These are phyloP conservation scores for Aspergillus pseudoviridinutans DNA, from an alignment of 2,329 filamentous ascomycete genomes.

Conservation along the genomic window DNA sequence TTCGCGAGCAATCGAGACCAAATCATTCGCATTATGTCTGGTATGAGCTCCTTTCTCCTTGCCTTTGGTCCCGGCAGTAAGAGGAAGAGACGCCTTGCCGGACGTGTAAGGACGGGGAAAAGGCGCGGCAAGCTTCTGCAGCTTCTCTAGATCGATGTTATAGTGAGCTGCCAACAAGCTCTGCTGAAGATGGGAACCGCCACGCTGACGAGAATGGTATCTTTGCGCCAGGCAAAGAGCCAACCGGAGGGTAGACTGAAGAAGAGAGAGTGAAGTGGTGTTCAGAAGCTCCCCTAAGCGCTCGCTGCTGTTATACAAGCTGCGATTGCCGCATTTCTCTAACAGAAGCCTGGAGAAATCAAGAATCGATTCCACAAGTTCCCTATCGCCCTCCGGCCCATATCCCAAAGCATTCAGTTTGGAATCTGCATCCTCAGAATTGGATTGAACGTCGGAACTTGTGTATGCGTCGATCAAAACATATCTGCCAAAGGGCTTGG, in stretches of 20 bases:
- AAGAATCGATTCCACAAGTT: constrained; percentile 74
- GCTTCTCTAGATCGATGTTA: constrained; percentile 67
- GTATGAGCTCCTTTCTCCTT: constrained; percentile 64
- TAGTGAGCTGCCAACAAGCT: constrained; percentile 80
- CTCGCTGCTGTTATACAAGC: constrained; percentile 89
- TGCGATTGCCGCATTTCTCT: constrained; percentile 94
- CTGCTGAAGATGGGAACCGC: constrained; percentile 63
- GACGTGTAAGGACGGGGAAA: constrained; percentile 68
- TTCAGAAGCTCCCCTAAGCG: constrained; percentile 87
- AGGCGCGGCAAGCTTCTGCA: constrained; percentile 77
- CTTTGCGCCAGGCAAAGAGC: constrained; percentile 83
- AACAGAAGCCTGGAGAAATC: constrained; percentile 82
- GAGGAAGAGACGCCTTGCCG: constrained; percentile 46
- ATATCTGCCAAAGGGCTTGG: constrained; percentile 60
- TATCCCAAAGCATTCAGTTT: constrained; percentile 61
- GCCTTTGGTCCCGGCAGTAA: constrained; percentile 61
- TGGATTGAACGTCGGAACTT: constrained; percentile 57
- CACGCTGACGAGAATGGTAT: constrained; percentile 84
- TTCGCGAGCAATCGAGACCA: constrained; percentile 68
- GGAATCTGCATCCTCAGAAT: constrained; percentile 50
- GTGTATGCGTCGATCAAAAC: constrained; percentile 42
- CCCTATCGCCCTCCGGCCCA: constrained; percentile 69
- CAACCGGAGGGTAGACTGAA: constrained; percentile 74
- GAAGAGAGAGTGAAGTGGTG: constrained; percentile 73
- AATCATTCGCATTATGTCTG: constrained; percentile 73